phyloP scores from a whole-genome alignment of 495 filamentous ascomycete species.

The Aspergillus egyptiacus region DNA sequence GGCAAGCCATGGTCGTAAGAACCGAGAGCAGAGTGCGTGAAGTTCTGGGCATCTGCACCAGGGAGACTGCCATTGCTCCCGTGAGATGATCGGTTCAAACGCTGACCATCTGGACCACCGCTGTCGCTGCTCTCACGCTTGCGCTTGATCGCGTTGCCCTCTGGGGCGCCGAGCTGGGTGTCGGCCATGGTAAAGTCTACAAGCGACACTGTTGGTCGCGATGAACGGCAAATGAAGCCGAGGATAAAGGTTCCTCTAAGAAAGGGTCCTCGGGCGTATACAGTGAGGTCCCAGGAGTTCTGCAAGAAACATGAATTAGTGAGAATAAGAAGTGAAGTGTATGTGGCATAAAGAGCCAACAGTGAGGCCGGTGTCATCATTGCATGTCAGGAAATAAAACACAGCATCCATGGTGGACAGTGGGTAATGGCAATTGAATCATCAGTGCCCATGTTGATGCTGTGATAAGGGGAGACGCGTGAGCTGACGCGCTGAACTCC shows the following conservation, averaged over 20 bases:
- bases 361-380: too few species aligned
- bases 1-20: slow-evolving; percentile 40
- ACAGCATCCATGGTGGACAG: not conserved
- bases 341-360: not conserved
- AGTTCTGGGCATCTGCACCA: slow-evolving; percentile 35
- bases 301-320: slow-evolving; percentile 7
- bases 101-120: slow-evolving; percentile 38
- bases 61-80: slow-evolving; percentile 43
- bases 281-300: not conserved
- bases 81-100: slow-evolving; percentile 40
- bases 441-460: not conserved
- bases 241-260: not conserved
- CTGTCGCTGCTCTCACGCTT: slow-evolving; percentile 43
- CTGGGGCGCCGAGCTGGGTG: slow-evolving; percentile 36
- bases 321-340: too few species aligned
- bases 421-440: not conserved
- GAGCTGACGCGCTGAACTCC: slow-evolving; percentile 26
- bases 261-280: not conserved
- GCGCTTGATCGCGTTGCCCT: slow-evolving; percentile 35
- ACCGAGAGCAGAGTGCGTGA: slow-evolving; percentile 32
- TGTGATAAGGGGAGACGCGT: slow-evolving; percentile 19
- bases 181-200: slow-evolving; percentile 33
- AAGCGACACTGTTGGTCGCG: slow-evolving; percentile 17
- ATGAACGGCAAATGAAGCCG: not conserved
- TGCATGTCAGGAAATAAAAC: not conserved